These are phyloP conservation scores for Globisporangium viniferum DNA, from an alignment of 352 stramenopile species.

Conservation along the genomic window DNA sequence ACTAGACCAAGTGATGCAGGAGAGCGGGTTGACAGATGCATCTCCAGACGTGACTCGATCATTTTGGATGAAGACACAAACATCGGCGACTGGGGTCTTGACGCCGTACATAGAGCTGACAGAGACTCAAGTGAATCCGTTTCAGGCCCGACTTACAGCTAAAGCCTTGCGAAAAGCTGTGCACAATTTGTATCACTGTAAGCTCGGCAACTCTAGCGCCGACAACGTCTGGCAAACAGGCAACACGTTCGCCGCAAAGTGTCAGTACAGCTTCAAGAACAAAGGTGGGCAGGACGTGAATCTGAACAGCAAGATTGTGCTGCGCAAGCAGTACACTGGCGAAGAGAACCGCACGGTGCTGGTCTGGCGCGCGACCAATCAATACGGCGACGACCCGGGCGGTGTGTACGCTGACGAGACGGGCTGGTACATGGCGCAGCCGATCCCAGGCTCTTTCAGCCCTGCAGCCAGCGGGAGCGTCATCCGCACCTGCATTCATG, in stretches of 20 bases:
- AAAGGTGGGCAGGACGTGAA: neutral
- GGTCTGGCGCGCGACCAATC: slow-evolving; percentile 12
- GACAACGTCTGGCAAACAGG: slow-evolving; percentile 6
- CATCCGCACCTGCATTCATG: slow-evolving; percentile 5
- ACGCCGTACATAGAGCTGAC: slow-evolving; percentile 8
- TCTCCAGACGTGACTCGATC: neutral
- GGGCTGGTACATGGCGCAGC: slow-evolving; percentile 4
- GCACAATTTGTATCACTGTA: neutral
- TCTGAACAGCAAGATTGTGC: slow-evolving; percentile 13
- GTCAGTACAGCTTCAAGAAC: slow-evolving; percentile 1
- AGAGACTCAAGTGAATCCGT: slow-evolving; percentile 5
- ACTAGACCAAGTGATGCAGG: slow-evolving; percentile 1
- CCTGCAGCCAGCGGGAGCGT: neutral
- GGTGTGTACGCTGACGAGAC: slow-evolving; percentile 12
- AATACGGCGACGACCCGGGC: neutral
- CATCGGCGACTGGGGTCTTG: neutral
- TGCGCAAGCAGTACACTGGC: neutral
- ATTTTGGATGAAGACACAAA: neutral
- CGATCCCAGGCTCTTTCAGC: neutral
- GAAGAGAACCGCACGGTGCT: slow-evolving; percentile 10
- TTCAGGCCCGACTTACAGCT: neutral
- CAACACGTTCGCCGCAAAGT: slow-evolving; percentile 12
- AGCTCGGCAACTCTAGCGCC: neutral
- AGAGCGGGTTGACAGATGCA: neutral
- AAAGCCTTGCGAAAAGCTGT: slow-evolving; percentile 6